Percentiles rank a stretch among this genome's conserved stretches.
Conservation (phyloP, 2,329 filamentous ascomycete species). For the Blumeria graminis region DNA sequence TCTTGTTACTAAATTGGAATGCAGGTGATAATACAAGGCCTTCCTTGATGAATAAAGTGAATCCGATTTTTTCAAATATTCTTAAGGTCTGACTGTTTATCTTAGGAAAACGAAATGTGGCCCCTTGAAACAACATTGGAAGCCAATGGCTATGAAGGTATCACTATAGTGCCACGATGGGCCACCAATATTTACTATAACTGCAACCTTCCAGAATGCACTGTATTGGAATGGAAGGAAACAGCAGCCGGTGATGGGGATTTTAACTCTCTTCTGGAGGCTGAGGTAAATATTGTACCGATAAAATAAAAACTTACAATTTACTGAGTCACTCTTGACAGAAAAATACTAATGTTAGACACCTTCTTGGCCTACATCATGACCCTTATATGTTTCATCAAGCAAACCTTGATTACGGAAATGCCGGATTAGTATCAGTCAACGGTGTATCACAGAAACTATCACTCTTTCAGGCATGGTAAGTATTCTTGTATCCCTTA, state of each 20-base stretch:
- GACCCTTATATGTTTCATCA: conserved; percentile 27
- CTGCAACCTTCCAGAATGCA: conserved; percentile 31
- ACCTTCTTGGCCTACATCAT: conserved; percentile 26
- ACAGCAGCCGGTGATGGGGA: conserved; percentile 29
- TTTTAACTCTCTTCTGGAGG: conserved; percentile 25
- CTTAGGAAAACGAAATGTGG: conserved; percentile 20
- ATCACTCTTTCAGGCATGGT: conserved; percentile 12
- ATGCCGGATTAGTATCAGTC: conserved; percentile 15
- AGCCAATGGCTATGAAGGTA: conserved; percentile 29
- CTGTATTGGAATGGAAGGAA: conserved; percentile 32
- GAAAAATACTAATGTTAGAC: conserved; percentile 26
- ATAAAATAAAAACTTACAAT: neutral
- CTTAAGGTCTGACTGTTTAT: neutral
- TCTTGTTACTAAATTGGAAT: neutral
- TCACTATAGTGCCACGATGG: conserved; percentile 33
- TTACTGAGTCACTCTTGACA: neutral
- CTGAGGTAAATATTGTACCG: conserved; percentile 15
- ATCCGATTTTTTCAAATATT: neutral
- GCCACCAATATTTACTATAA: conserved; percentile 4
- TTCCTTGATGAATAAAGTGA: conserved; percentile 21
- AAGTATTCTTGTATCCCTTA: neutral
- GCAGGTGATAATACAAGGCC: conserved; percentile 29
- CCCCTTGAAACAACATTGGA: conserved; percentile 26
- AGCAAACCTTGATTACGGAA: conserved; percentile 30
- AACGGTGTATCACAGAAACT: conserved; percentile 10